A percentile compares a stretch with the other conserved stretches of the same genome.
Evolutionary conservation across 768 basidiomycete genomes (phyloP).

Genomic region (Tylopilus cervinicoccineus): DNA sequence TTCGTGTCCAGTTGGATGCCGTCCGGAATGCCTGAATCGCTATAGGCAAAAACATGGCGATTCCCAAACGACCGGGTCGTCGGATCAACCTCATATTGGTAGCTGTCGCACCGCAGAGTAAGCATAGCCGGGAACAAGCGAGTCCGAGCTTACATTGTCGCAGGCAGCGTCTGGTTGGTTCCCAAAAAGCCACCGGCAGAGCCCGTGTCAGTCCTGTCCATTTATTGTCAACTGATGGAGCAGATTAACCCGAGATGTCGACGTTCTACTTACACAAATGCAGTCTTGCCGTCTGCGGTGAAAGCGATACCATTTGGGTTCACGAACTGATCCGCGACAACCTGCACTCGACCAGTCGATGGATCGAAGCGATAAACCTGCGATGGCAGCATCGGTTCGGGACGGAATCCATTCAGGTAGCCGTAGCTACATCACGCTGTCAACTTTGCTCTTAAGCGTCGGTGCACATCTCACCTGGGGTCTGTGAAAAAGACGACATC

Average conservation of each 20-base stretch:
- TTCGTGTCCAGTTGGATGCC: conserved; percentile 60
- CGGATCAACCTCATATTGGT: conserved; percentile 64
- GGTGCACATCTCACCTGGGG: conserved; percentile 42
- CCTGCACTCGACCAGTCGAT: conserved; percentile 56
- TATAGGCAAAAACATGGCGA: conserved; percentile 63
- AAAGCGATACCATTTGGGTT: conserved; percentile 76
- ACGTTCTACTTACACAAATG: conserved; percentile 49
- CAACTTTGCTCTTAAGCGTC: neutral
- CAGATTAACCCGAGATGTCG: neutral
- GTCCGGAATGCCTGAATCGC: conserved; percentile 64
- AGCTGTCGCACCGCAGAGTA: conserved; percentile 36
- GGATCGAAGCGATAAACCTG: conserved; percentile 79
- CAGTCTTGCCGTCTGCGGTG: conserved; percentile 55
- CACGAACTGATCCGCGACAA: conserved; percentile 75
- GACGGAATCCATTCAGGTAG: conserved; percentile 61
- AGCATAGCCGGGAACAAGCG: neutral
- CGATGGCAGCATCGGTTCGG: conserved; percentile 59
- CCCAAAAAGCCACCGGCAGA: conserved; percentile 42
- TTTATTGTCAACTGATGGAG: conserved; percentile 10
- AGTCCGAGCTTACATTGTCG: conserved; percentile 54
- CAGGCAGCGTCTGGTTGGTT: conserved; percentile 54
- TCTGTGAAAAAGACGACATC: conserved; percentile 78
- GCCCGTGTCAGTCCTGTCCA: conserved; percentile 31
- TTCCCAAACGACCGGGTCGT: conserved; percentile 50
- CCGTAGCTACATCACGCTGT: conserved; percentile 46